Evolutionary conservation across 441 rosid genomes (phyloP).

Genomic region (Sinapis alba): DNA sequence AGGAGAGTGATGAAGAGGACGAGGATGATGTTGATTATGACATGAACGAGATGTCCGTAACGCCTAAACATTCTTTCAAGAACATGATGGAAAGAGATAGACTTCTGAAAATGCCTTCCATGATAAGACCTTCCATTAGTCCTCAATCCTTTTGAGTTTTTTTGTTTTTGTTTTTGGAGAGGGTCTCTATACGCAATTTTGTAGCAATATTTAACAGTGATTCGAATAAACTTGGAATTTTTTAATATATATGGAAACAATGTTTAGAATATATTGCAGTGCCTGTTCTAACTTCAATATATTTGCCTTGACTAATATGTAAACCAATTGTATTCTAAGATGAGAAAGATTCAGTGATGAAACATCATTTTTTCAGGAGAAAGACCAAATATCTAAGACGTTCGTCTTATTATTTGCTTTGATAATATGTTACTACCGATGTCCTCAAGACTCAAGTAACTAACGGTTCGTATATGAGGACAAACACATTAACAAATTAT

Average conservation of each 20-base stretch:
- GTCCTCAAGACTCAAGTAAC: no score
- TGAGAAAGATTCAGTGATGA: background rate
- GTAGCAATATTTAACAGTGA: background rate
- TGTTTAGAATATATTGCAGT: background rate
- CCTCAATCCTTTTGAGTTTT: constrained; percentile 54
- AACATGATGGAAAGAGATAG: constrained; percentile 32
- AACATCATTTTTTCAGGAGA: background rate
- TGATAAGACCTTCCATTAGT: constrained; percentile 69
- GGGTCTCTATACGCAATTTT: constrained; percentile 26
- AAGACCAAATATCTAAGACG: background rate
- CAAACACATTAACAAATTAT: no score
- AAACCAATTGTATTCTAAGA: background rate
- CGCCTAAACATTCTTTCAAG: constrained; percentile 51
- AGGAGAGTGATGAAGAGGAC: constrained; percentile 44
- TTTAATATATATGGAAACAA: constrained; percentile 13
- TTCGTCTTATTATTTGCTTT: no score
- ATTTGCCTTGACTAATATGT: background rate
- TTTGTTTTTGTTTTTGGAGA: background rate
- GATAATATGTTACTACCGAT: no score
- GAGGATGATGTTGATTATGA: constrained; percentile 48
- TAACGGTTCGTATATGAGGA: no score
- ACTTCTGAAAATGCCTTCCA: constrained; percentile 65
- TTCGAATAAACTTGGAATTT: background rate
- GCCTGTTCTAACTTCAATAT: no score
- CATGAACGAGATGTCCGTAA: constrained; percentile 71